Conservation (phyloP, 2,329 filamentous ascomycete species). For the Pseudocercospora musae region DNA sequence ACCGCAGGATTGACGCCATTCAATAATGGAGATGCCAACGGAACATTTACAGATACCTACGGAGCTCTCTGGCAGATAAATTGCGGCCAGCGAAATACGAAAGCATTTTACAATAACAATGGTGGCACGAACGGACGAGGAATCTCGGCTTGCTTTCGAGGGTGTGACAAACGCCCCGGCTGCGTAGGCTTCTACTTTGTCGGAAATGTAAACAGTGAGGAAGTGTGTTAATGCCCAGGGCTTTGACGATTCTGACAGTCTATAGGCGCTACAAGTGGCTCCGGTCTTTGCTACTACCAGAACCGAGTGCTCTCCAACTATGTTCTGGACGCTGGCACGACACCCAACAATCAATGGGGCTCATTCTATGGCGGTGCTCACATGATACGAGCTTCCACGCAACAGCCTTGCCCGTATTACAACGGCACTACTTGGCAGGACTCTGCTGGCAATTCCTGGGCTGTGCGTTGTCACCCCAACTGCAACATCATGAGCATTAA, state of each 20-base stretch:
- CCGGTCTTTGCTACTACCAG: background rate
- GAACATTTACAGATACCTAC: background rate
- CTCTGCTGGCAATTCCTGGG: background rate
- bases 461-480: background rate
- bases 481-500: background rate
- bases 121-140: slow-evolving; percentile 6
- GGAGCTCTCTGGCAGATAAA: background rate
- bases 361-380: background rate
- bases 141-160: background rate
- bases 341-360: background rate
- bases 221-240: background rate
- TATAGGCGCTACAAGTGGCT: background rate
- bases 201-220: background rate
- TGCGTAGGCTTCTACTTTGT: slow-evolving; percentile 4
- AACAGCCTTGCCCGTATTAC: slow-evolving; percentile 6
- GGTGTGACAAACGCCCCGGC: slow-evolving; percentile 1
- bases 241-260: background rate
- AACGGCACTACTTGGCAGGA: background rate
- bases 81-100: background rate
- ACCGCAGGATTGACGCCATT: background rate
- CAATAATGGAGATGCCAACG: background rate
- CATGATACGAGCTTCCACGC: background rate
- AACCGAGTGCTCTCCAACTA: background rate
- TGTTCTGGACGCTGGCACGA: background rate
- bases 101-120: background rate